Evolutionary conservation across 805 yeast genomes (phyloP).

Genomic region (Torulaspora microellipsoides): DNA sequence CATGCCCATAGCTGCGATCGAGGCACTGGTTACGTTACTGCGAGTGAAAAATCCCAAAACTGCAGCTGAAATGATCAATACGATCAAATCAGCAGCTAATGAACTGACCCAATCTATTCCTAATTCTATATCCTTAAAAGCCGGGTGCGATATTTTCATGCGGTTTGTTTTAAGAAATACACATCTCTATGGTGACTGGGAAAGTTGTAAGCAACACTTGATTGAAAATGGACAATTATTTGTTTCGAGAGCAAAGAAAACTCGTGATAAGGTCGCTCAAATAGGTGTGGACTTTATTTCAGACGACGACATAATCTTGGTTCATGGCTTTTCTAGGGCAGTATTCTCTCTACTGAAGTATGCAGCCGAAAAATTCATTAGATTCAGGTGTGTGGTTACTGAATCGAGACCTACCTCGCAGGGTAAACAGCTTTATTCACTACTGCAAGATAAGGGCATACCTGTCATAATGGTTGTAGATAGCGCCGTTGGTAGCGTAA

Average conservation of each 20-base stretch:
- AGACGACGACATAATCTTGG: constrained; percentile 86
- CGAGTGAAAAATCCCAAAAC: constrained; percentile 85
- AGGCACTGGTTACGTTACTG: constrained; percentile 80
- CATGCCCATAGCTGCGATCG: constrained; percentile 99
- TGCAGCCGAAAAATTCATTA: constrained; percentile 71
- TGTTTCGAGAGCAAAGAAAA: constrained; percentile 84
- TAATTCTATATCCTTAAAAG: constrained; percentile 88
- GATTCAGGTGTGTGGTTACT: constrained; percentile 88
- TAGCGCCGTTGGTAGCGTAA: constrained; percentile 87
- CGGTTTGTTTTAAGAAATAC: constrained; percentile 87
- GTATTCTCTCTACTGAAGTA: constrained; percentile 68
- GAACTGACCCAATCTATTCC: constrained; percentile 73
- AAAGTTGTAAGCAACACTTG: constrained; percentile 78
- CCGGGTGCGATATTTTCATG: constrained; percentile 96
- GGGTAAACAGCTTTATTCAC: constrained; percentile 66
- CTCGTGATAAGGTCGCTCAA: constrained; percentile 82
- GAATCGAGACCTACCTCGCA: constrained; percentile 85
- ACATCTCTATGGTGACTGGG: constrained; percentile 87
- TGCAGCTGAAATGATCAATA: constrained; percentile 83
- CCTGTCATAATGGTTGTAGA: constrained; percentile 89
- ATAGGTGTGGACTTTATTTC: constrained; percentile 84
- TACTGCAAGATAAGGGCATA: constrained; percentile 64
- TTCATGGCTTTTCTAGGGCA: constrained; percentile 90
- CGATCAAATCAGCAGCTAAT: constrained; percentile 71
- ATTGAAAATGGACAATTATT: constrained; percentile 93